phyloP scores from a whole-genome alignment of 2,329 filamentous ascomycete genomes.

The Whalleya microplaca region DNA sequence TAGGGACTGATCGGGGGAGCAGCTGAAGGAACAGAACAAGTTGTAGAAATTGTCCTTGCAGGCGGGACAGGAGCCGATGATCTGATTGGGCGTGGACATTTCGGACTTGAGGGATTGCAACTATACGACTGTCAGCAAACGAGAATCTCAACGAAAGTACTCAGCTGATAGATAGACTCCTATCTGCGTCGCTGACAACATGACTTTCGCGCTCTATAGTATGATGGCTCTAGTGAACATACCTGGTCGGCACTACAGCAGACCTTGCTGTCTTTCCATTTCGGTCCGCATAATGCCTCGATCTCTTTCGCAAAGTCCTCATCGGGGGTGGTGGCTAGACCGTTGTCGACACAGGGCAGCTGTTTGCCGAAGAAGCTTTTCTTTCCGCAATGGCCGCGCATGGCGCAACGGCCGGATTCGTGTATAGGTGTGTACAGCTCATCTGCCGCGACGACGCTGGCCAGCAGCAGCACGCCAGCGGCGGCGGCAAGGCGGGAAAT shows the following conservation, averaged over 20 bases:
- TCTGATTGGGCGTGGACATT: conserved; percentile 81
- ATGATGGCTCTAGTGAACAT: conserved; percentile 21
- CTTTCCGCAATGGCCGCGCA: conserved; percentile 89
- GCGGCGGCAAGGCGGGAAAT: conserved; percentile 40
- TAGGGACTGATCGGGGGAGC: conserved; percentile 92
- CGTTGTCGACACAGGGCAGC: conserved; percentile 92
- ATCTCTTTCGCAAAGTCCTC: conserved; percentile 74
- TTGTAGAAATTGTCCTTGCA: conserved; percentile 99
- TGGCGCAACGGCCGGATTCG: conserved; percentile 85
- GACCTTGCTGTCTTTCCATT: conserved; percentile 82
- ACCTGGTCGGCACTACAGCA: conserved; percentile 86
- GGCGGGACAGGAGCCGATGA: conserved; percentile 92
- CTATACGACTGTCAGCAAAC: conserved; percentile 46
- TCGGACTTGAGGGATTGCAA: conserved; percentile 81
- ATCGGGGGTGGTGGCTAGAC: conserved; percentile 73
- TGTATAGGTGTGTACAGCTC: conserved; percentile 63
- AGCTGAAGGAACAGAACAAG: conserved; percentile 96
- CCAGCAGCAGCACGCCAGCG: conserved; percentile 40
- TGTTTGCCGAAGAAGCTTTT: conserved; percentile 88
- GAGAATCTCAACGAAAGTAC: not conserved
- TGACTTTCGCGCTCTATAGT: too few relatives aligned
- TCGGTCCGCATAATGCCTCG: conserved; percentile 80
- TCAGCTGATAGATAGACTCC: not conserved
- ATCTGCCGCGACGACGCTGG: conserved; percentile 35
- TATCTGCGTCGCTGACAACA: too few relatives aligned